Evolutionary conservation across 345 rosid species (phyloP), one percentile per base, ranked within the genome.

Genomic region (Dipteronia dyeriana): DNA sequence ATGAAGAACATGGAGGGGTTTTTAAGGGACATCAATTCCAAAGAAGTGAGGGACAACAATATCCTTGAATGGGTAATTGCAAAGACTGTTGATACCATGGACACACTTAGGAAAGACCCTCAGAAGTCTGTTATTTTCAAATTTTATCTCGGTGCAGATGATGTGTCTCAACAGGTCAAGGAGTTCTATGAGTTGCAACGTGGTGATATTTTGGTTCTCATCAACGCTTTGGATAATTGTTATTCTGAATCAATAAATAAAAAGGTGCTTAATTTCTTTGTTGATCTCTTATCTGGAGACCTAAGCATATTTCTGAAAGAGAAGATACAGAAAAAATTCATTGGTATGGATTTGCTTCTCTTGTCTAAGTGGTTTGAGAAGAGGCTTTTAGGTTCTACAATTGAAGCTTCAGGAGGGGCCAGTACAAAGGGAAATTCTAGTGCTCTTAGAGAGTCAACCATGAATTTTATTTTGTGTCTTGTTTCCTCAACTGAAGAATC

Each of bases 281-380:
- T 89, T 79, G 97, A 92, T 79, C 81, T 94, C 70, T 84, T 96
- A 78, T 91, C 95, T 49, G 90, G 88, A 69, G 97, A 89, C 45
- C 82, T 85, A 19, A 85, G 85, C 70, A 77, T 87, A 57, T 86
- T 86, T 81, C 88, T 91, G 79, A 91, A 84, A 82, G 87, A 84
- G 76, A 91, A 86, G 85, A 73, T 90, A 51, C 90, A 88, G 76
- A 74, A 81, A 66, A 90, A 86, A 62, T 91, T 91, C 81, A 78
- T 90, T 77, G 84, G 82, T 74, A 91, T 90, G 97, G 98, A 91
- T 85, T 64, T 86, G 83, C 76, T 56, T 79, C 47, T 65, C 71
- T 81, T 96, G 84, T 94, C 97, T 70, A 85, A 85, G 76, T 91
- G 97, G 99, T 83, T 96, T 84, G 99, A 92, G 92, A 88, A 85